Percentiles rank a stretch among this genome's conserved stretches.
phyloP scores from a whole-genome alignment of 2,329 filamentous ascomycete genomes.

The Lachnellula occidentalis region DNA sequence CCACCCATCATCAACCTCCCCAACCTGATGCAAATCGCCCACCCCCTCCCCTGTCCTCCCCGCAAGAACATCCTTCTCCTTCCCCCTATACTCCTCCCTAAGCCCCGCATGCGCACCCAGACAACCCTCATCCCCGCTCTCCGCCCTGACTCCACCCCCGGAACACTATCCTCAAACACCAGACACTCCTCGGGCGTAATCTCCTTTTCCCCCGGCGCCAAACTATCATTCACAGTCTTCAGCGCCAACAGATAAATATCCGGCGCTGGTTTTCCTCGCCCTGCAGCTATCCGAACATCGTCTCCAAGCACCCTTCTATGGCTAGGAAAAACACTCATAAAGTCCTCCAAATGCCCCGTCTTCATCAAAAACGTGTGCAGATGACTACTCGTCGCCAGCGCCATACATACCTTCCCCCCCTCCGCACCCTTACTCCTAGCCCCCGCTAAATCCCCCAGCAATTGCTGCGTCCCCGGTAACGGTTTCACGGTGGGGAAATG shows the following conservation, averaged over 20 bases:
- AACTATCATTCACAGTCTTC: conserved; percentile 72
- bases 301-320: conserved; percentile 80
- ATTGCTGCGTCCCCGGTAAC: conserved; percentile 67
- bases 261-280: conserved; percentile 87
- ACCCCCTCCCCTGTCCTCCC: conserved; percentile 52
- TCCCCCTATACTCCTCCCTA: conserved; percentile 66
- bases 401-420: conserved; percentile 55
- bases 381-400: conserved; percentile 69
- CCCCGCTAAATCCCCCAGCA: conserved; percentile 54
- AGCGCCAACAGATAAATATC: conserved; percentile 92
- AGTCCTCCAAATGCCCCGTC: conserved; percentile 45
- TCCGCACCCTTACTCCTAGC: conserved; percentile 17
- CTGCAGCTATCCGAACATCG: conserved; percentile 68
- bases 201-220: conserved; percentile 55
- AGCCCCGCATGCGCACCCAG: conserved; percentile 82
- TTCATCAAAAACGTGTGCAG: conserved; percentile 36
- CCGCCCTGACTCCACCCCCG: conserved; percentile 83
- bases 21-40: conserved; percentile 52
- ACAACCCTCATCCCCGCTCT: conserved; percentile 92
- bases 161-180: conserved; percentile 93
- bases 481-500: conserved; percentile 71
- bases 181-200: conserved; percentile 83
- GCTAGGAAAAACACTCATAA: conserved; percentile 61
- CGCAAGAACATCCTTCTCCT: conserved; percentile 77
- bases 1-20: conserved; percentile 56